phyloP scores from a whole-genome alignment of 176 grass and related monocot species.

The Bromus sterilis region DNA sequence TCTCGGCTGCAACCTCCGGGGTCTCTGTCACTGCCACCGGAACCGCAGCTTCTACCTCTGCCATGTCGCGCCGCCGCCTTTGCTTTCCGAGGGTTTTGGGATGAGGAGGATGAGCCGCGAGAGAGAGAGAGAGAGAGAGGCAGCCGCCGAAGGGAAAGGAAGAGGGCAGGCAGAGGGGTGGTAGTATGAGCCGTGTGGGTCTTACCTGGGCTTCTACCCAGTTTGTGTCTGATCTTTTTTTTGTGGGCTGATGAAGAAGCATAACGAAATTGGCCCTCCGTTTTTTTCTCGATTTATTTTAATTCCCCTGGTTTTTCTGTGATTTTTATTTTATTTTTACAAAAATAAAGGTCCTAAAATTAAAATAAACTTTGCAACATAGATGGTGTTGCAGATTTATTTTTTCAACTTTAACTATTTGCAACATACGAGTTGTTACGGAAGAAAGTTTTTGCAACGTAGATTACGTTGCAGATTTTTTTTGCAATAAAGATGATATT shows the following conservation, averaged over 20 bases:
- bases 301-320: too few species aligned
- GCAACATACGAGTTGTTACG: too few species aligned
- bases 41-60: constrained; percentile 18
- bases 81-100: constrained; percentile 5
- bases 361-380: too few species aligned
- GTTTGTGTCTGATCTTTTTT: not conserved
- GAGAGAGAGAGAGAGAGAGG: not conserved
- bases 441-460: too few species aligned
- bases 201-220: not conserved
- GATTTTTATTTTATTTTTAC: too few species aligned
- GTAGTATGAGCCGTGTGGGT: not conserved
- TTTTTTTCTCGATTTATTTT: not conserved
- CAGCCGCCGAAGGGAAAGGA: constrained; percentile 5
- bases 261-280: not conserved
- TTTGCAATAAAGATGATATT: too few species aligned
- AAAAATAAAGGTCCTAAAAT: too few species aligned
- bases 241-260: not conserved
- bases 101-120: not conserved
- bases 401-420: too few species aligned
- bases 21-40: not conserved
- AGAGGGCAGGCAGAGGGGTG: not conserved
- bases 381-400: too few species aligned
- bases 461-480: too few species aligned
- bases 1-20: constrained; percentile 7
- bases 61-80: constrained; percentile 52